A percentile compares a stretch with the other conserved stretches of the same genome.
phyloP scores from a whole-genome alignment of 495 filamentous ascomycete species.

The Terfezia boudieri region DNA sequence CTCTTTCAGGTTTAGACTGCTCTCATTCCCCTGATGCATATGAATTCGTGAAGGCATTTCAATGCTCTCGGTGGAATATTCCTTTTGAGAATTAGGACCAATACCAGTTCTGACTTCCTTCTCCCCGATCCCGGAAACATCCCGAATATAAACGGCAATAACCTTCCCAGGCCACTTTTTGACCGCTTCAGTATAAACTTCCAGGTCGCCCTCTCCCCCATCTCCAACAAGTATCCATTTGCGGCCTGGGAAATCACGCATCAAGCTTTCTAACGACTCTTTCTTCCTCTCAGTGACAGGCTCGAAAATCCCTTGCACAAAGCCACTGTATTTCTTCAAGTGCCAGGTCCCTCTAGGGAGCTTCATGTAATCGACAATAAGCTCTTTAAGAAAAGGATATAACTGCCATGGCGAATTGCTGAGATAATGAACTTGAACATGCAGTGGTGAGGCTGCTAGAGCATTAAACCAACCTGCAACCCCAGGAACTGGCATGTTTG shows the following conservation, averaged over 20 bases:
- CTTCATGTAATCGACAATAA: constrained; percentile 28
- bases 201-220: constrained; percentile 87
- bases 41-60: neutral
- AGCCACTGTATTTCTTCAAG: constrained; percentile 81
- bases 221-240: constrained; percentile 85
- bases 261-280: constrained; percentile 57
- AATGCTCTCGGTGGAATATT: neutral
- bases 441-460: constrained; percentile 26
- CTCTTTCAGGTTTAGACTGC: neutral
- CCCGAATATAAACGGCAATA: constrained; percentile 72
- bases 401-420: constrained; percentile 83
- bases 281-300: constrained; percentile 90
- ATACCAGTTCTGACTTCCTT: constrained; percentile 4
- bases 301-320: constrained; percentile 95
- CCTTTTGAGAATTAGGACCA: neutral
- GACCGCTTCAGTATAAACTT: constrained; percentile 90
- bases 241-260: constrained; percentile 72
- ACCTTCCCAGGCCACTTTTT: constrained; percentile 62
- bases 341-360: constrained; percentile 78
- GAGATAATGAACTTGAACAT: constrained; percentile 26
- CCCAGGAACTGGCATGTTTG: constrained; percentile 59
- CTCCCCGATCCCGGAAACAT: constrained; percentile 41
- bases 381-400: constrained; percentile 58
- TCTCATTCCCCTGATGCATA: neutral
- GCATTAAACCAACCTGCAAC: constrained; percentile 73